phyloP scores from a whole-genome alignment of 2,329 filamentous ascomycete genomes.

The Trichoderma atrobrunneum region DNA sequence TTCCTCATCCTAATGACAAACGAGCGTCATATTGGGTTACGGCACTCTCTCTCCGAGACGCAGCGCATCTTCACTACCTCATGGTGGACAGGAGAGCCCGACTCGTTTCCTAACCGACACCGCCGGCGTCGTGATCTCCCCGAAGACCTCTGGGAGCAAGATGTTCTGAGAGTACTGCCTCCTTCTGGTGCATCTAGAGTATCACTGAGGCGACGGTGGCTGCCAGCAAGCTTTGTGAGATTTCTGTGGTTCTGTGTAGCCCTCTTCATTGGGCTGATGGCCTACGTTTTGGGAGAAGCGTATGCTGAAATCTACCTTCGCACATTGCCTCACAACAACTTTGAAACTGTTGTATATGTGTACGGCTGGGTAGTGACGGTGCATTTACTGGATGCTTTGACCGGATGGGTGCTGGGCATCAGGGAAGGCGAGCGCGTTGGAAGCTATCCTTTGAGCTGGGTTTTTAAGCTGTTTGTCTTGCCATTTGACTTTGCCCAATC shows the following conservation, averaged over 20 bases:
- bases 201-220: constrained; percentile 51
- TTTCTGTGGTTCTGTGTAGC: constrained; percentile 69
- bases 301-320: constrained; percentile 68
- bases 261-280: constrained; percentile 59
- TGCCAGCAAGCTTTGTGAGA: constrained; percentile 64
- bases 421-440: constrained; percentile 65
- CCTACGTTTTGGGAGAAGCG: constrained; percentile 65
- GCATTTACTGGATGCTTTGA: constrained; percentile 61
- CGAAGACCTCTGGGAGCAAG: constrained; percentile 39
- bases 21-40: constrained; percentile 60
- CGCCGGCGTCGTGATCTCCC: constrained; percentile 40
- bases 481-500: neutral
- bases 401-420: constrained; percentile 65
- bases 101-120: constrained; percentile 44
- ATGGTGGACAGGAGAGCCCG: constrained; percentile 62
- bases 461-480: constrained; percentile 63
- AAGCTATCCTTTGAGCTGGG: constrained; percentile 68
- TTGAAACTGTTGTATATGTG: constrained; percentile 67
- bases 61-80: constrained; percentile 65
- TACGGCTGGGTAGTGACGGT: constrained; percentile 69
- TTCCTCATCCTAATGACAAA: constrained; percentile 62
- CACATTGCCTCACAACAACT: constrained; percentile 62
- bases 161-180: constrained; percentile 29
- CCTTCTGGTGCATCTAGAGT: constrained; percentile 33
- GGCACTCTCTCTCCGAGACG: constrained; percentile 61